Base-by-base conservation (phyloP, 257 asterid species). In the Lantana camara region DNA sequence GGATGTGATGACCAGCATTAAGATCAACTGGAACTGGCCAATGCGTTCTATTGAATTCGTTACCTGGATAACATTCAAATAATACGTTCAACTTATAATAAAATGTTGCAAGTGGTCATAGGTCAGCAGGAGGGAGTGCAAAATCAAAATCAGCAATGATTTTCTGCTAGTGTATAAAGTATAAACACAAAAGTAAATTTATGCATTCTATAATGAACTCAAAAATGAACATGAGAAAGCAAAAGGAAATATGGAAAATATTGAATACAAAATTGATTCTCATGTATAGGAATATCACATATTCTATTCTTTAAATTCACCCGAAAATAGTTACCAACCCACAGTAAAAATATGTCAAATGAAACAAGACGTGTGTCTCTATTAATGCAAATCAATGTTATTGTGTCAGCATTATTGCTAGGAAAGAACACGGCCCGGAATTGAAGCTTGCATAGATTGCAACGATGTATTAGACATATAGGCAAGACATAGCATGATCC, bases 1-100 rank as follows among this genome's bases (percentile, higher is more conserved):
- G 80, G 41, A 78, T 74, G 42, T 69, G 68, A 68, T 94, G 95
- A 71, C 88, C 90, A 73, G 99, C 97, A 68, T 90, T 89, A 75
- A 86, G 81, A 74, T 90, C 95, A 77, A 90, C 90, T 38, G 66
- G 75, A 70, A 77, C 80, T 58, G 91, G 96, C 75, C 82, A 73
- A 64, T 78, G 82, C 24, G 77, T 61, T 35, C 52, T 58, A 63
- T 64, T 75, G 65, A 64, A 63, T 60, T 70, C 68, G 70, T 66
- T 55, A 54, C 85, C 96, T 93, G 86, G 52, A 69, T 63, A 61
- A 69, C 81, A 72, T 63, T 62, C 65, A 66, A 71, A 35, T 48
- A 69, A 57, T 61, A 41, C 7, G 1, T 55, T 60, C 24, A 47
- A 42, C 27, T 45, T 35, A 40, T 32, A 64, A 61, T 13, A 37